Conservation (phyloP, 768 basidiomycete genomes). For the Atractiella rhizophila region DNA sequence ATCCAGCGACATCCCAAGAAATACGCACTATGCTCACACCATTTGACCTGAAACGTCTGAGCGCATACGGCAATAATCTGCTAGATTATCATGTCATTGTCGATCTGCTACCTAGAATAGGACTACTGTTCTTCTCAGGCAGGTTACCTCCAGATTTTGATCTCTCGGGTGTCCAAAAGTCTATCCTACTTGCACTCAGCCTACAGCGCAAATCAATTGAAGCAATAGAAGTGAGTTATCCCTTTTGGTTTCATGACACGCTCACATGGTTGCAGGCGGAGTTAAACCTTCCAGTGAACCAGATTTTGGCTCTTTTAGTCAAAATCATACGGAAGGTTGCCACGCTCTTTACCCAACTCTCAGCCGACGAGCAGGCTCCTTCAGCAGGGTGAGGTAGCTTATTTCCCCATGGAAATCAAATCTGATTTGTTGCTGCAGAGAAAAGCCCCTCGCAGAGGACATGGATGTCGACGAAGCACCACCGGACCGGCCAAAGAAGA, state of each 20-base stretch:
- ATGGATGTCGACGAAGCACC: no score
- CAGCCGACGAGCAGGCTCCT: slow-evolving; percentile 25
- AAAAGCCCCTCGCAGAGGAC: no score
- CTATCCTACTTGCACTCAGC: slow-evolving; percentile 68
- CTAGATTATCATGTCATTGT: slow-evolving; percentile 89
- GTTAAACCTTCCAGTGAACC: slow-evolving; percentile 57
- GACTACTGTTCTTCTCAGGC: slow-evolving; percentile 59
- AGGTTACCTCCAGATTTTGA: slow-evolving; percentile 34
- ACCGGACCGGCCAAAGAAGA: no score
- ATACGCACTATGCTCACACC: slow-evolving; percentile 47
- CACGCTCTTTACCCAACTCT: slow-evolving; percentile 39
- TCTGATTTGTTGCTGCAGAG: no score
- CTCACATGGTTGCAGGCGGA: slow-evolving; percentile 31
- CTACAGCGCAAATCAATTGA: slow-evolving; percentile 72
- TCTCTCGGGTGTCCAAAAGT: slow-evolving; percentile 68
- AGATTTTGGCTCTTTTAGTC: slow-evolving; percentile 66
- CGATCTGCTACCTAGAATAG: slow-evolving; percentile 60
- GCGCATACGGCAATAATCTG: slow-evolving; percentile 73
- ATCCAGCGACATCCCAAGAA: slow-evolving; percentile 30
- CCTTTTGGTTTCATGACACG: background rate
- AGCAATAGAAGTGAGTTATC: slow-evolving; percentile 44
- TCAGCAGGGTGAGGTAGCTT: no score
- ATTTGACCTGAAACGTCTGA: slow-evolving; percentile 83
- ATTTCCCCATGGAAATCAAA: no score
- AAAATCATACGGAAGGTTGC: slow-evolving; percentile 64